phyloP scores from a whole-genome alignment of 805 yeast genomes.

The Helenozyma rhizophorensis region DNA sequence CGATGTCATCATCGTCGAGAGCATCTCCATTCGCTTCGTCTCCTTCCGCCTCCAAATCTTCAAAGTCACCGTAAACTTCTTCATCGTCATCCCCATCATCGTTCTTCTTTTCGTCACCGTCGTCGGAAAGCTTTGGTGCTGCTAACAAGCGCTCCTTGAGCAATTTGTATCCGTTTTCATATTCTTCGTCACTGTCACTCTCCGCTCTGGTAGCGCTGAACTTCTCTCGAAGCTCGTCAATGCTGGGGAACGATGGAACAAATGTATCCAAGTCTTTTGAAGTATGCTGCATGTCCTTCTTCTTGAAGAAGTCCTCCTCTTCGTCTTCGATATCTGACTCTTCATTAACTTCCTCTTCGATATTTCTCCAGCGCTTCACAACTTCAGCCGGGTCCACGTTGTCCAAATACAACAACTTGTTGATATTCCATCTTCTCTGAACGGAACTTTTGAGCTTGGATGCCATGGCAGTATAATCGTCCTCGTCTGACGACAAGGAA shows the following conservation, averaged over 20 bases:
- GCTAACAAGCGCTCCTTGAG: constrained; percentile 48
- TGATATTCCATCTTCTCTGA: constrained; percentile 69
- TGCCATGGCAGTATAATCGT: constrained; percentile 50
- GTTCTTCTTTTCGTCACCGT: constrained; percentile 18
- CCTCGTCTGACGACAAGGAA: constrained; percentile 38
- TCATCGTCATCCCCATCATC: constrained; percentile 40
- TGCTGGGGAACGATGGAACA: constrained; percentile 30
- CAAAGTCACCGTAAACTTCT: constrained; percentile 36
- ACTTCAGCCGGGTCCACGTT: constrained; percentile 73
- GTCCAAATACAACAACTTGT: constrained; percentile 74
- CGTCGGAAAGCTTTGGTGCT: constrained; percentile 46
- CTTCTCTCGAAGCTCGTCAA: constrained; percentile 43
- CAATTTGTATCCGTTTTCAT: constrained; percentile 35
- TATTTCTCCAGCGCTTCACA: constrained; percentile 64
- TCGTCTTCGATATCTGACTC: constrained; percentile 33
- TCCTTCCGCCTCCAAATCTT: constrained; percentile 31
- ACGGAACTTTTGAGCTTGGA: constrained; percentile 51
- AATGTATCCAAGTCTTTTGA: constrained; percentile 35
- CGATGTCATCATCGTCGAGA: constrained; percentile 25
- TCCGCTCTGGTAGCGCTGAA: constrained; percentile 35
- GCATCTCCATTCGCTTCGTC: constrained; percentile 22
- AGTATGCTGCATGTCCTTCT: constrained; percentile 30
- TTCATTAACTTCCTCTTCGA: constrained; percentile 41
- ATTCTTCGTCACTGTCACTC: constrained; percentile 30
- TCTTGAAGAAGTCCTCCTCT: constrained; percentile 50